Percentiles rank a stretch among this genome's conserved stretches.
Evolutionary conservation across 2,329 filamentous ascomycete genomes (phyloP).

Genomic region (Pleoardoris graminearum): DNA sequence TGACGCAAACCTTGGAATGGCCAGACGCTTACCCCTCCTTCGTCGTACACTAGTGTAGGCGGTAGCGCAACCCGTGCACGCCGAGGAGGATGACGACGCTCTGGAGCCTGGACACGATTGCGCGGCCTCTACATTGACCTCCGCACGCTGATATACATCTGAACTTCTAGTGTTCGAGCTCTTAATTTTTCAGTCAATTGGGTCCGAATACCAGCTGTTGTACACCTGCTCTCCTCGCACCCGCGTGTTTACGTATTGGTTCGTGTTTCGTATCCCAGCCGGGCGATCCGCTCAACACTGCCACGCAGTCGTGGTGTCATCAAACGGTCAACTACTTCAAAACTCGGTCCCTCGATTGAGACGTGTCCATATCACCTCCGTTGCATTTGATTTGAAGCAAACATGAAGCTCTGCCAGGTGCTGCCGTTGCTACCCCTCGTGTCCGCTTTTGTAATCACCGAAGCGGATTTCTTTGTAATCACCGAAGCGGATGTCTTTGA

Average conservation of each 20-base stretch:
- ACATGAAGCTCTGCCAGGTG: constrained; percentile 55
- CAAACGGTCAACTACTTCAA: constrained; percentile 21
- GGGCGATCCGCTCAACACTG: constrained; percentile 16
- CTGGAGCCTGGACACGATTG: constrained; percentile 17
- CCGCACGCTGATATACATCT: no score
- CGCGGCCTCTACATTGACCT: constrained; percentile 8
- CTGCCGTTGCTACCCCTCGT: constrained; percentile 55
- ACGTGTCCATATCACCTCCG: constrained; percentile 8
- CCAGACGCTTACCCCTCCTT: constrained; percentile 13
- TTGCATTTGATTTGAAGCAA: constrained; percentile 20
- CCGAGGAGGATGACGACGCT: constrained; percentile 19
- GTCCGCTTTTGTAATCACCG: constrained; percentile 58
- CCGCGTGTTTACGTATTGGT: constrained; percentile 9
- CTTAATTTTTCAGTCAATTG: no score
- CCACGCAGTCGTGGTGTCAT: constrained; percentile 38
- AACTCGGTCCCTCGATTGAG: neutral
- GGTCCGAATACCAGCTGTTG: neutral
- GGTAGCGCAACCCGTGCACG: neutral
- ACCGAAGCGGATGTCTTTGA: constrained; percentile 55
- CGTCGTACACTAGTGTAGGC: constrained; percentile 13
- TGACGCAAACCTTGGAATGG: no score
- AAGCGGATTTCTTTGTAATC: constrained; percentile 56
- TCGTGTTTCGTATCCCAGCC: constrained; percentile 5
- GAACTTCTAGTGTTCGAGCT: neutral
- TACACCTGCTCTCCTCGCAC: neutral